Percentiles rank a stretch among this genome's conserved stretches.
Conservation (phyloP, 2,329 filamentous ascomycete genomes). For the Nakataea oryzae region DNA sequence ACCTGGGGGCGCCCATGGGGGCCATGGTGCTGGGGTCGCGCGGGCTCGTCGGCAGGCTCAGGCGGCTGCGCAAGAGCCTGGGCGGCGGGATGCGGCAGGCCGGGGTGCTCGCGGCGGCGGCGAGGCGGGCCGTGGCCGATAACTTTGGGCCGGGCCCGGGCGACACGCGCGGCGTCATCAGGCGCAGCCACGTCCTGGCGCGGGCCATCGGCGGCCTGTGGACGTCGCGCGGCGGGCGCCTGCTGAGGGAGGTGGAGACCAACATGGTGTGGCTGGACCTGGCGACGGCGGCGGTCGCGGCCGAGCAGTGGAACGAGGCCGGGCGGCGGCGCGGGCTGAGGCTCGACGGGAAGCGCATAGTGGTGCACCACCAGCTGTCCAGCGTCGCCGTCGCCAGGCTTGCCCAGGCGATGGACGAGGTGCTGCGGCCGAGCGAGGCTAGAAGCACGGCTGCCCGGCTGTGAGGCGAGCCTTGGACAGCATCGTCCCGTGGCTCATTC, state of each 20-base stretch:
- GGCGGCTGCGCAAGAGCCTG: slow-evolving; percentile 72
- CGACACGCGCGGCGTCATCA: slow-evolving; percentile 51
- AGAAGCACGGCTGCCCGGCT: not conserved
- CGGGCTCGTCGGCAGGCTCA: slow-evolving; percentile 51
- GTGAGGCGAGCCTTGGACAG: too few relatives aligned
- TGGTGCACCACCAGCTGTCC: slow-evolving; percentile 47
- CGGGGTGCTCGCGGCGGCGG: slow-evolving; percentile 66
- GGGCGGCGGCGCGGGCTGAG: slow-evolving; percentile 31
- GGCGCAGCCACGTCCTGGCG: slow-evolving; percentile 50
- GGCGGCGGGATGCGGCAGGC: slow-evolving; percentile 71
- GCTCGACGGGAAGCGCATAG: slow-evolving; percentile 28
- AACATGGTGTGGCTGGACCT: slow-evolving; percentile 88
- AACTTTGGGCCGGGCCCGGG: slow-evolving; percentile 54
- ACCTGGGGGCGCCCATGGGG: slow-evolving; percentile 40
- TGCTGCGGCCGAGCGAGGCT: not conserved
- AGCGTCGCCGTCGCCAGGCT: not conserved
- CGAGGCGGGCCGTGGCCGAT: slow-evolving; percentile 67
- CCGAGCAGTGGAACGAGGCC: slow-evolving; percentile 25
- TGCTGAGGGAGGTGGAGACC: slow-evolving; percentile 63
- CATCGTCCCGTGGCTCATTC: too few relatives aligned
- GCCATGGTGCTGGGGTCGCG: slow-evolving; percentile 33
- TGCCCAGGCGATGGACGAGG: not conserved
- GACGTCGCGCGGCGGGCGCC: slow-evolving; percentile 57
- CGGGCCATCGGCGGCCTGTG: slow-evolving; percentile 51
- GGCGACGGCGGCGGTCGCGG: slow-evolving; percentile 39